A percentile compares a stretch with the other conserved stretches of the same genome.
These are phyloP conservation scores for Trichoderma lentiforme DNA, from an alignment of 2,329 filamentous ascomycete genomes.

Conservation along the genomic window DNA sequence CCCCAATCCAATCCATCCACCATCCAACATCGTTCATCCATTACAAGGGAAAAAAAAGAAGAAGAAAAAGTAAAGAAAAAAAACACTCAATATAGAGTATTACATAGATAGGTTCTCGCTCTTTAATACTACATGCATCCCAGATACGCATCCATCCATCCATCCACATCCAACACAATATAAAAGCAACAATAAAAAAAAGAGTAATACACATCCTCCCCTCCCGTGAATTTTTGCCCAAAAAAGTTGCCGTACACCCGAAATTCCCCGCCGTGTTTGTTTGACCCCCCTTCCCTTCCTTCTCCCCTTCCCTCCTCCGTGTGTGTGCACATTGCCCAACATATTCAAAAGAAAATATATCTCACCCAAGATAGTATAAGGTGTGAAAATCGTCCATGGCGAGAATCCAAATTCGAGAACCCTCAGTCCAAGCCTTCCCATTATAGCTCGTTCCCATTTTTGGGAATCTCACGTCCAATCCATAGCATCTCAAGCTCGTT, in stretches of 20 bases:
- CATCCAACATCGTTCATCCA: neutral
- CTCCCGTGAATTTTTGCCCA: conserved; percentile 4
- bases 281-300: neutral
- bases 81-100: neutral
- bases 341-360: neutral
- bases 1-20: neutral
- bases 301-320: neutral
- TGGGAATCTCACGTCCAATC: neutral
- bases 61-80: neutral
- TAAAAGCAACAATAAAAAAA: neutral
- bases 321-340: neutral
- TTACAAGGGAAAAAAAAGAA: neutral
- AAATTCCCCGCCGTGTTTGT: conserved; percentile 1
- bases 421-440: neutral
- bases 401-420: neutral
- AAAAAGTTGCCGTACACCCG: conserved; percentile 3
- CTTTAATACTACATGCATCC: conserved; percentile 4
- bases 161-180: neutral
- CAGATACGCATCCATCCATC: neutral
- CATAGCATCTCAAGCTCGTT: neutral
- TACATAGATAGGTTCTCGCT: neutral
- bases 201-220: neutral
- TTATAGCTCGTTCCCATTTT: neutral
- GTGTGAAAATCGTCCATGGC: neutral
- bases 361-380: neutral